Conservation (phyloP, 2,329 filamentous ascomycete genomes). For the Colletotrichum cuscutae region DNA sequence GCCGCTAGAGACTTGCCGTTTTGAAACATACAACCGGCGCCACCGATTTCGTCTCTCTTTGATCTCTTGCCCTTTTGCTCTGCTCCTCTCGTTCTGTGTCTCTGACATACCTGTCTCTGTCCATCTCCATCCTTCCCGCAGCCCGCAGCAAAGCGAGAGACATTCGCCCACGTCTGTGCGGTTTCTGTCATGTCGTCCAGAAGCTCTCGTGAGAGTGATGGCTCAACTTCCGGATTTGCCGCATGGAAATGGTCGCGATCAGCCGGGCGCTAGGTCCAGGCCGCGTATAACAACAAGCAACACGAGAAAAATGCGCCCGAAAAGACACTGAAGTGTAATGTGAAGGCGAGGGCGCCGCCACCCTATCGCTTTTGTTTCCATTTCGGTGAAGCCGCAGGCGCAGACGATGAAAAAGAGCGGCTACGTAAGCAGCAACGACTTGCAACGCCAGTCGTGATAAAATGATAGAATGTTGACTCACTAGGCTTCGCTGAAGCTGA, state of each 20-base stretch:
- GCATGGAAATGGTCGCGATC: not conserved
- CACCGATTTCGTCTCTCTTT: conserved; percentile 7
- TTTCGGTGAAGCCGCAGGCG: conserved; percentile 14
- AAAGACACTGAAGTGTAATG: not conserved
- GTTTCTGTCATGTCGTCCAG: not conserved
- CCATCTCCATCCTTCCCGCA: not conserved
- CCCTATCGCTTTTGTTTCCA: conserved; percentile 15
- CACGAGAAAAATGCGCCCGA: not conserved
- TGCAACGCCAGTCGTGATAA: not conserved
- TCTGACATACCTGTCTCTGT: not conserved
- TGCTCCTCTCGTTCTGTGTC: not conserved
- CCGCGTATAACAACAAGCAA: not conserved
- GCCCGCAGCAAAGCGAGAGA: not conserved
- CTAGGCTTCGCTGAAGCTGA: not conserved
- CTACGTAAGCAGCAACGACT: conserved; percentile 1
- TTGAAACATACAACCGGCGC: conserved; percentile 18
- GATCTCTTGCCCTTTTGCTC: not conserved
- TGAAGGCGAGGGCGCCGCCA: not conserved
- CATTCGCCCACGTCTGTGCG: not conserved
- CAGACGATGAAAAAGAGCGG: not conserved
- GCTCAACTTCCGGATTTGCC: not conserved
- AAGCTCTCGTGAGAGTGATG: not conserved
- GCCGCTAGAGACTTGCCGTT: not conserved
- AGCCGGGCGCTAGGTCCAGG: not conserved
- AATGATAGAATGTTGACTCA: conserved; percentile 9